Evolutionary conservation across 176 grass and related monocot species (phyloP).

Genomic region (Carex myosuroides): DNA sequence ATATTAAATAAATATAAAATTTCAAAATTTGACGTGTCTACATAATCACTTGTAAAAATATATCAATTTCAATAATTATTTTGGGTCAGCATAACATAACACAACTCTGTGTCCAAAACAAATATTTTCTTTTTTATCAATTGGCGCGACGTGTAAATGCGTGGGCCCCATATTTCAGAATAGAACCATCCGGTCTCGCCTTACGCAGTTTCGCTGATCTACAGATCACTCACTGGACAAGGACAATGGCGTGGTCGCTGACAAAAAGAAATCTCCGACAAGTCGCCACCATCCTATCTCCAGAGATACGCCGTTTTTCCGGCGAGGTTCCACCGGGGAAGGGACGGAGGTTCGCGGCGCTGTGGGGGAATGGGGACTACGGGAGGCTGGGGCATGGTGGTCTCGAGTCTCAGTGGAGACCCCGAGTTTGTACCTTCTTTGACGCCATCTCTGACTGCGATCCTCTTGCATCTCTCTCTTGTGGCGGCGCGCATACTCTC

Average conservation of each 20-base stretch:
- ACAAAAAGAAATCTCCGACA: constrained; percentile 28
- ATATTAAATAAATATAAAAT: too few relatives aligned
- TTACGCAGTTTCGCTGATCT: neutral
- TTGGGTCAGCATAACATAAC: too few relatives aligned
- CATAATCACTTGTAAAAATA: too few relatives aligned
- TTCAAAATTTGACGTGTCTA: too few relatives aligned
- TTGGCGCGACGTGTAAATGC: too few relatives aligned
- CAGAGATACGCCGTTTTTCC: constrained; percentile 11
- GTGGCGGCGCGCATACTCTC: constrained; percentile 87
- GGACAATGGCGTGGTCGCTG: constrained; percentile 39
- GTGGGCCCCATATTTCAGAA: neutral
- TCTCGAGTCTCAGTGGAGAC: constrained; percentile 79
- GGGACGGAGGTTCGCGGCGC: constrained; percentile 49
- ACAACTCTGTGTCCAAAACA: too few relatives aligned
- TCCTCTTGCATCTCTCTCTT: constrained; percentile 52
- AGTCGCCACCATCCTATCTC: neutral
- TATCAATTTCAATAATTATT: too few relatives aligned
- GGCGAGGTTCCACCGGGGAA: constrained; percentile 1
- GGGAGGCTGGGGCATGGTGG: constrained; percentile 65
- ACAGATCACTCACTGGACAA: neutral
- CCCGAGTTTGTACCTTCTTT: constrained; percentile 68
- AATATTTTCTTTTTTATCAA: too few relatives aligned
- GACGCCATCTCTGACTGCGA: constrained; percentile 28
- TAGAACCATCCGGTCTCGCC: neutral
- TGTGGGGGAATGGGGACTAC: constrained; percentile 93